Evolutionary conservation across 164 flowering plant genomes (phyloP), one percentile per base, ranked within the genome.

Genomic region (Piper betle): DNA sequence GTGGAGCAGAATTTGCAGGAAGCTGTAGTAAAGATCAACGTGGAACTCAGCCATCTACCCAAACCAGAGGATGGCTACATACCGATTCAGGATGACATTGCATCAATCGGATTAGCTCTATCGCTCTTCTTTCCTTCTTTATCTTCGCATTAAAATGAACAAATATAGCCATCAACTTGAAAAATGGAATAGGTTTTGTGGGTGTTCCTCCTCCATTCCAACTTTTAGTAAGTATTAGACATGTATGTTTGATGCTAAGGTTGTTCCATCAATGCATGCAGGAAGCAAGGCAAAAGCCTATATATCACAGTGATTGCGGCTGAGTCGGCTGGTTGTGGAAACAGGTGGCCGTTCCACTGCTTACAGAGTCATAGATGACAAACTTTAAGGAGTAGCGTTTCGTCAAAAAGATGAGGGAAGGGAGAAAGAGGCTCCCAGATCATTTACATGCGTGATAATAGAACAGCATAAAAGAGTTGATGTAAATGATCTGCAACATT

Each of bases 241-340:
- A 41, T 41, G 6, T 41, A 41, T 9, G 9, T 41, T n/a, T n/a
- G n/a, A n/a, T 41, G 9, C 4, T 41, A n/a, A 4, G 25, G n/a
- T 3, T 5, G 3, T 20, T 25, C 12, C 5, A 16, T 53, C 17
- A 11, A 15, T 17, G 5, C 58, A 43, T 74, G 72, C 80, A 91
- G 97, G 97, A 52, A 67, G 79, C 56, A 91, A 84, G 73, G 83
- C 78, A 19, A 84, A 85, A 71, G 81, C 91, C 11, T 87, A 78
- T 64, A 53, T 91, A 68, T 74, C 87, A 68, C 66, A 84, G 60
- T 86, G 87, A 2, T 59, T 83, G 57, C 84, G 83, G 50, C 71
- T 86, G 87, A 84, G 82, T 25, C 67, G 69, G 18, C 54, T 91
- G 53, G 77, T 69, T 25, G 84, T 85, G 19, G 93, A 91, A 78